These are phyloP conservation scores for Begonia fuchsioides DNA, from an alignment of 306 rosid genomes.

Conservation along the genomic window DNA sequence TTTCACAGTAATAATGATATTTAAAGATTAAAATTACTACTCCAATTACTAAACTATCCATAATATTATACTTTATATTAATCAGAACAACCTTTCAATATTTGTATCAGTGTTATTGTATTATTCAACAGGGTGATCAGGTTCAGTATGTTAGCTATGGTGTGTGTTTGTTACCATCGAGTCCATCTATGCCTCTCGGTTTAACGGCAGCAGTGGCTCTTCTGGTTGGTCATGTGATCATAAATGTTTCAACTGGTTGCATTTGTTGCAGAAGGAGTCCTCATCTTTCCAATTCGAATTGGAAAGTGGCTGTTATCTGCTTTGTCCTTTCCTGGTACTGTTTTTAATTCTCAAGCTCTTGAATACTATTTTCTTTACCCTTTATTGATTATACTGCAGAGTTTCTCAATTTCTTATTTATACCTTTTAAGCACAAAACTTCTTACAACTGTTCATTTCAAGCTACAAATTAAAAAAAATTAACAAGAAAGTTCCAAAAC, in stretches of 20 bases:
- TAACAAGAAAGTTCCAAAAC: no score
- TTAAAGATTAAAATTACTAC: no score
- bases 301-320: slow-evolving; percentile 58
- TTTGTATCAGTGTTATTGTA: neutral
- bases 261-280: slow-evolving; percentile 53
- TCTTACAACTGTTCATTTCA: no score
- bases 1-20: no score
- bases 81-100: no score
- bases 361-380: no score
- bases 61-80: no score
- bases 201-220: slow-evolving; percentile 62
- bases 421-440: no score
- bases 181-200: slow-evolving; percentile 82
- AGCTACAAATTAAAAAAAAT: no score
- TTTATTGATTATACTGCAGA: no score
- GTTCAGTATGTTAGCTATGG: slow-evolving; percentile 16
- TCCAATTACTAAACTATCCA: no score
- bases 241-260: slow-evolving; percentile 65
- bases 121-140: slow-evolving; percentile 42
- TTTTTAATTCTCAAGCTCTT: neutral
- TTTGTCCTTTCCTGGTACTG: slow-evolving; percentile 77
- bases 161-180: slow-evolving; percentile 57
- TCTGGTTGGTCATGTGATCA: slow-evolving; percentile 41
- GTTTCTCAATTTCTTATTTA: no score
- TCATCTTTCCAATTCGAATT: slow-evolving; percentile 31